phyloP scores from a whole-genome alignment of 805 yeast species.

The Schizosaccharomyces japonicus region DNA sequence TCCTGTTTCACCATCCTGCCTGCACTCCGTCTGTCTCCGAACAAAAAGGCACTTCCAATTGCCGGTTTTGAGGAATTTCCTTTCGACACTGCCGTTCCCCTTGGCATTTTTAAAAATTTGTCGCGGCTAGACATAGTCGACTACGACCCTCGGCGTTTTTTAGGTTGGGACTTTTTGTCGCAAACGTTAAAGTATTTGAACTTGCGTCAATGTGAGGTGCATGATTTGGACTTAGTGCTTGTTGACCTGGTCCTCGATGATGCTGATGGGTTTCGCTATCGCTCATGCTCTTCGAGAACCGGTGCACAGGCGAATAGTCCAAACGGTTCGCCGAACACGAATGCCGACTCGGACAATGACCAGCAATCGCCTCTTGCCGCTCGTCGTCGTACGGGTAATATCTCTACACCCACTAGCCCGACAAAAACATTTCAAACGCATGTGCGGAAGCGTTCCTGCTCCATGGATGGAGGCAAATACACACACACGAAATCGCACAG shows the following conservation, averaged over 20 bases:
- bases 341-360: too few species aligned
- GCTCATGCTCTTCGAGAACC: too few species aligned
- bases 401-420: constrained; percentile 89
- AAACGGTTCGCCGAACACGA: too few species aligned
- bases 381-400: too few species aligned
- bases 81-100: constrained; percentile 44
- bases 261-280: constrained; percentile 20
- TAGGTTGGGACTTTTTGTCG: constrained; percentile 38
- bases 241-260: constrained; percentile 30
- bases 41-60: constrained; percentile 32
- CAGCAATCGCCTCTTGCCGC: too few species aligned
- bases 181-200: constrained; percentile 32
- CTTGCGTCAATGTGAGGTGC: constrained; percentile 27
- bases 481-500: too few species aligned
- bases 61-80: constrained; percentile 47
- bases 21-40: constrained; percentile 35
- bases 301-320: too few species aligned
- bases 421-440: too few species aligned
- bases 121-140: constrained; percentile 37
- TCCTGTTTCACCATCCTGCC: constrained; percentile 44
- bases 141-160: constrained; percentile 38
- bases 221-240: constrained; percentile 27
- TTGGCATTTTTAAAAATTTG: constrained; percentile 35
- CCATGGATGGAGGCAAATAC: too few species aligned
- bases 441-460: too few species aligned